phyloP scores from a whole-genome alignment of 345 rosid genomes.

The Crucihimalaya himalaica region DNA sequence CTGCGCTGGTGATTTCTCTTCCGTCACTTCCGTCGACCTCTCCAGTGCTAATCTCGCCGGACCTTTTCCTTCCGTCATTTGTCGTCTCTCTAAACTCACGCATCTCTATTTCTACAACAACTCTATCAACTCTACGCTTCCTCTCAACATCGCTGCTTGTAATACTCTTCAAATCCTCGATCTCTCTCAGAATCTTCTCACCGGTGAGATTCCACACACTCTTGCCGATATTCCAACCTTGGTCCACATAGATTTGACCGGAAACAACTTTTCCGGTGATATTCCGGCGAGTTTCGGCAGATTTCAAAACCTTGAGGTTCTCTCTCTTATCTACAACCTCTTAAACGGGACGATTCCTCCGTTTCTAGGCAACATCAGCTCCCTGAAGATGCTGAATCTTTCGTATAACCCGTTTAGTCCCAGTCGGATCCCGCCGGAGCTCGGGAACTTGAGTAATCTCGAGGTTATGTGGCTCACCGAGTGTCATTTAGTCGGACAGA shows the following conservation, averaged over 20 bases:
- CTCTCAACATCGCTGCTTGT: conserved; percentile 64
- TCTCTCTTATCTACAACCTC: conserved; percentile 78
- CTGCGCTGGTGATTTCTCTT: conserved; percentile 45
- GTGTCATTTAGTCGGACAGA: conserved; percentile 74
- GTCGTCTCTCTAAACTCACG: conserved; percentile 62
- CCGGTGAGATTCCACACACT: conserved; percentile 64
- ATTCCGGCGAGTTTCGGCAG: conserved; percentile 67
- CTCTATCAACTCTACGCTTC: conserved; percentile 66
- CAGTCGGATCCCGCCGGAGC: conserved; percentile 79
- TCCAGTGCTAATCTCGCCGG: conserved; percentile 59
- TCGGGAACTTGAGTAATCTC: conserved; percentile 76
- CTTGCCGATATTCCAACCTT: conserved; percentile 61
- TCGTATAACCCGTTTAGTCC: conserved; percentile 85
- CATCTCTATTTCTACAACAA: conserved; percentile 60
- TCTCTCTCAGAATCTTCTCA: conserved; percentile 76
- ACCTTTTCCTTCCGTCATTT: conserved; percentile 72
- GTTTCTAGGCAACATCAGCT: conserved; percentile 62
- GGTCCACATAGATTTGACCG: conserved; percentile 65
- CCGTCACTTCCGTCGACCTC: conserved; percentile 75
- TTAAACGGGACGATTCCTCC: conserved; percentile 71
- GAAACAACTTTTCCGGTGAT: conserved; percentile 86
- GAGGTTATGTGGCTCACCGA: conserved; percentile 93
- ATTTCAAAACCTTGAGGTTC: conserved; percentile 75
- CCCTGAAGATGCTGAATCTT: conserved; percentile 73
- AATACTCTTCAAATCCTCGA: conserved; percentile 62